Base-by-base conservation (phyloP, 257 asterid genomes). In the Dorcoceras hygrometricum region DNA sequence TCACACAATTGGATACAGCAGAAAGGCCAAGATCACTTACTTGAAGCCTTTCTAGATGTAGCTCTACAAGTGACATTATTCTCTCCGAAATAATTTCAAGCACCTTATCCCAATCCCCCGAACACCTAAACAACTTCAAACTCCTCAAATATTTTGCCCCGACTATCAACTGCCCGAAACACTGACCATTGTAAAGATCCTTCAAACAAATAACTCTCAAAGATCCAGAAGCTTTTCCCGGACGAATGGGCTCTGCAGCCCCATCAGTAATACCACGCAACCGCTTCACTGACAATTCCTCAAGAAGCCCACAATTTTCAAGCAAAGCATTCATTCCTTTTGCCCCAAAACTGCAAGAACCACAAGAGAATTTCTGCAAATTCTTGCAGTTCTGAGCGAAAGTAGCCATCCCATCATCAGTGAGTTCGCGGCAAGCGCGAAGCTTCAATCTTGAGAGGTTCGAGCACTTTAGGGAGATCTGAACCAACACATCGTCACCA, bases 21-120 rank as follows among this genome's bases (percentile, higher is more conserved):
- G 73, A 43, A 14, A 91, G 82, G 61, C 87, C 87, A 20, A 61
- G 0, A 67, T 67, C 72, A 57, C 72, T 67, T 16, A 67, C 72
- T 23, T 67, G 72, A 26, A 67, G 50, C 36, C 72, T 67, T 65
- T 67, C 72, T 58, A 67, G 59, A 57, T 67, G 72, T 43, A 67
- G 57, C 63, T 67, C 97, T 39, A 83, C 80, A 31, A 92, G 73
- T 23, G 81, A 80, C 32, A 29, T 65, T 11, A 74, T 77, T 32
- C 76, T 78, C 68, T 64, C 81, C 8, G 93, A 71, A 14, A 86
- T 70, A 48, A 71, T 75, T 70, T 81, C 96, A 43, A 91, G 75
- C 65, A 87, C 64, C 71, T 68, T 85, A 74, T 91, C 95, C 98
- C 98, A 91, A 84, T 91, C 95, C 4, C 96, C 96, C 4, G 95